Percentiles rank a stretch among this genome's conserved stretches.
Evolutionary conservation across 345 rosid genomes (phyloP).

Genomic region (Salix arbutifolia): DNA sequence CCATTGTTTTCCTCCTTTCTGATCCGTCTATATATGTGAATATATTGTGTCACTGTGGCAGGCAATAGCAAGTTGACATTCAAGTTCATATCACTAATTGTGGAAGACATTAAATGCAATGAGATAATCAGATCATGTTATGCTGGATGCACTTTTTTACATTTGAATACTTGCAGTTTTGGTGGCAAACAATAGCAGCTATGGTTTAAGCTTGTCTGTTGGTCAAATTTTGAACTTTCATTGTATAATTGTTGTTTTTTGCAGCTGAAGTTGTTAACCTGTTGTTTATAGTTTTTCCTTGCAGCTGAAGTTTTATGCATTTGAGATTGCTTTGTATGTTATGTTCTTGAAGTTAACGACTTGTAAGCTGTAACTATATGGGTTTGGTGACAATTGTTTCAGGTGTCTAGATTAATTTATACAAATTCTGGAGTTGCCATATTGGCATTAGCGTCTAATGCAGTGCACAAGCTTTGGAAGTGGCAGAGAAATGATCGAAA

Average conservation of each 20-base stretch:
- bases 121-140: neutral
- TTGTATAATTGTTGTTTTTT: neutral
- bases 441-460: conserved; percentile 79
- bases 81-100: neutral
- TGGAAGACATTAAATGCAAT: neutral
- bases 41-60: neutral
- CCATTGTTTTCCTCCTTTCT: neutral
- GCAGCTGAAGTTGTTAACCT: neutral
- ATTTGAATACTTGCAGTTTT: neutral
- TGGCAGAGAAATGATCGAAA: conserved; percentile 67
- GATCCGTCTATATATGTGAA: neutral
- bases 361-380: neutral
- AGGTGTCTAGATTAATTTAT: conserved; percentile 72
- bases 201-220: neutral
- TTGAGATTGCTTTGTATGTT: neutral
- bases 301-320: neutral
- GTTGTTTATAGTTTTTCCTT: too few relatives aligned
- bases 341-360: neutral
- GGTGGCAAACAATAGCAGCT: neutral
- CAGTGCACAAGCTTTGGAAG: conserved; percentile 84
- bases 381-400: conserved; percentile 22
- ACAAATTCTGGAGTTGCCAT: conserved; percentile 74
- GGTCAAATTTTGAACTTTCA: neutral
- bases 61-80: neutral
- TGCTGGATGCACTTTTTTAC: neutral